Evolutionary conservation across 331 rosid genomes (phyloP).

Genomic region (Cydonia oblonga): DNA sequence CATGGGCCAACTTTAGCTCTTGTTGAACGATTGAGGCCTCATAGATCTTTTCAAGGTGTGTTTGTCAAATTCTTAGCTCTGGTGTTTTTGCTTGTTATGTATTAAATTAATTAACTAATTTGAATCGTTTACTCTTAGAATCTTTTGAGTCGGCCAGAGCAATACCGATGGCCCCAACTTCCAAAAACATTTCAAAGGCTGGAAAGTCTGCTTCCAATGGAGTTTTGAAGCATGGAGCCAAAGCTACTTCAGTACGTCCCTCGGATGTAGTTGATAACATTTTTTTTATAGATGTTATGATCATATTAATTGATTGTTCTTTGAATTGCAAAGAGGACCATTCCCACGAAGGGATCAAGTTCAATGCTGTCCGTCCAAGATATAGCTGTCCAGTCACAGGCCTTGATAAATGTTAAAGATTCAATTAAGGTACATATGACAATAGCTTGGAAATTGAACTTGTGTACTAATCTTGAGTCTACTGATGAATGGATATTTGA

Average conservation of each 20-base stretch:
- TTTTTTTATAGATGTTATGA: neutral
- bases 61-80: constrained; percentile 6
- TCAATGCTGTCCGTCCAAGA: constrained; percentile 35
- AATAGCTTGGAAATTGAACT: neutral
- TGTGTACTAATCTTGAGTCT: neutral
- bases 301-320: neutral
- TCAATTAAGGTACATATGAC: constrained; percentile 66
- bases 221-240: constrained; percentile 70
- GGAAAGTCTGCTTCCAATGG: constrained; percentile 68
- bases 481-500: neutral
- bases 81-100: neutral
- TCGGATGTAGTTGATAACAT: neutral
- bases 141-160: constrained; percentile 49
- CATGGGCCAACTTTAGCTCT: constrained; percentile 72
- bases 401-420: constrained; percentile 74
- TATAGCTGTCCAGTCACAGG: constrained; percentile 49
- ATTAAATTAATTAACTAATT: constrained; percentile 1
- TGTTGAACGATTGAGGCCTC: constrained; percentile 65
- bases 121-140: constrained; percentile 27
- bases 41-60: constrained; percentile 59
- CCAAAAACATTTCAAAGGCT: constrained; percentile 51
- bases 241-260: constrained; percentile 55
- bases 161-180: constrained; percentile 38
- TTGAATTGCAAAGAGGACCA: constrained; percentile 39
- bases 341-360: constrained; percentile 43